Base-by-base conservation (phyloP, 78 protist genomes). In the Bigelowiella natans region DNA sequence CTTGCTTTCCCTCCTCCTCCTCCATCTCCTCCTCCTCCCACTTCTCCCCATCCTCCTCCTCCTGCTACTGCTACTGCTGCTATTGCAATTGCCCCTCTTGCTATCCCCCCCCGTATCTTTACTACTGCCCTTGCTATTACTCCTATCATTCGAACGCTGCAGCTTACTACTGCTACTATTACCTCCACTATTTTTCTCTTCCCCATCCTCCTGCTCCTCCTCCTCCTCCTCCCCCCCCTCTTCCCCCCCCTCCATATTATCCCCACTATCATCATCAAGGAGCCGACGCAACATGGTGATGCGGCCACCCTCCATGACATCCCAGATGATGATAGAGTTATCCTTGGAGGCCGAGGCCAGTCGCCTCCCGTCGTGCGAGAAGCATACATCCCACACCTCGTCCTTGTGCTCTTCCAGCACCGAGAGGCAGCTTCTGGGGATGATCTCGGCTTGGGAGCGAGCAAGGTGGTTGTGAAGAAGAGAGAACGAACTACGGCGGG, bases 281-380 rank as follows among this genome's bases (percentile, higher is more conserved):
- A 34, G 86, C 86, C 31, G 86, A 36, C 86, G 1, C 2, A 1
- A 7, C 3, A 36, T 28, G 86, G 3, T 31, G 7, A 2, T 31
- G 86, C 1, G 31, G 7, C 31, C 39, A 2, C 3, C 86, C 3
- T 7, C 63, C 2, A 1, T 39, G 39, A 36, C 0, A 31, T 92
- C 92, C 97, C 96, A 95, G 31, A 96, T 29, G 1, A 93, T 26
- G 37, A 94, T 88, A 0, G 39, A n/a, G 64, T 29, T 37, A 85
- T 96, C 98, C 28, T 89, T 92, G 1, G 96, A 93, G 1, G 95
- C 95, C 1, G 95, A 88, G 73, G 97, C 96, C 64, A 96, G 92
- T 38, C 1, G 39, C n/a, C 36, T 0, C 3, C 96, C 96, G 40
- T 88, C 83, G 88, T 93, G 92, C 3, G 95, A 94, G 73, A 93